phyloP scores from a whole-genome alignment of 768 basidiomycete genomes.

The Tubosaeta sp. region DNA sequence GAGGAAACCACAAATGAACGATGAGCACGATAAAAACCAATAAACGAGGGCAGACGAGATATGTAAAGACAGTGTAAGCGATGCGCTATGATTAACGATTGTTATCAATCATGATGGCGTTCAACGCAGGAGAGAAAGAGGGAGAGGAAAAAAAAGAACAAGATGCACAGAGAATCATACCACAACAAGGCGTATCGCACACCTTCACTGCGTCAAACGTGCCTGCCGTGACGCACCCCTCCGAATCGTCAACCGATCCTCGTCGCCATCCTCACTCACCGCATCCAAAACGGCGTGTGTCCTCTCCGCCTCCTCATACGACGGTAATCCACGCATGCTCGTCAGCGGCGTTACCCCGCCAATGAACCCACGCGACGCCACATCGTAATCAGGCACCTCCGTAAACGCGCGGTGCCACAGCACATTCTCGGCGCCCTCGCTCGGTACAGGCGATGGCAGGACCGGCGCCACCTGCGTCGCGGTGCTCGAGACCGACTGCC shows the following conservation, averaged over 20 bases:
- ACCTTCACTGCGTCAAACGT: not conserved
- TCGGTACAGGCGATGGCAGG: not conserved
- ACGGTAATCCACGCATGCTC: constrained; percentile 74
- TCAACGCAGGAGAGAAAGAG: not conserved
- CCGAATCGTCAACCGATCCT: constrained; percentile 9
- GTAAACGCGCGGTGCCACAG: constrained; percentile 62
- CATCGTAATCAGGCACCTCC: constrained; percentile 81
- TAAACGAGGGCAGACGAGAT: not conserved
- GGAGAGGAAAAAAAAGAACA: not conserved
- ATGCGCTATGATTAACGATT: not conserved
- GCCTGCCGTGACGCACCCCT: not conserved
- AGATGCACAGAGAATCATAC: not conserved
- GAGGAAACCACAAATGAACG: not conserved
- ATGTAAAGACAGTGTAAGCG: not conserved
- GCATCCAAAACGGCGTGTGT: not conserved
- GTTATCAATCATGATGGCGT: not conserved
- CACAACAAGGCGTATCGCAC: not conserved
- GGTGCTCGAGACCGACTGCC: not conserved
- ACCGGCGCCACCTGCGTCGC: constrained; percentile 4
- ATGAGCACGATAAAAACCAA: not conserved
- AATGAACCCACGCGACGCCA: constrained; percentile 82
- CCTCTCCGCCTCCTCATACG: constrained; percentile 69
- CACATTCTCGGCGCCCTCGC: constrained; percentile 27
- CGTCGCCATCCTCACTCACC: not conserved
- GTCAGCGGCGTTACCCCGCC: constrained; percentile 86